Evolutionary conservation across 164 flowering plant genomes (phyloP).

Genomic region (Tetracentron sinense): DNA sequence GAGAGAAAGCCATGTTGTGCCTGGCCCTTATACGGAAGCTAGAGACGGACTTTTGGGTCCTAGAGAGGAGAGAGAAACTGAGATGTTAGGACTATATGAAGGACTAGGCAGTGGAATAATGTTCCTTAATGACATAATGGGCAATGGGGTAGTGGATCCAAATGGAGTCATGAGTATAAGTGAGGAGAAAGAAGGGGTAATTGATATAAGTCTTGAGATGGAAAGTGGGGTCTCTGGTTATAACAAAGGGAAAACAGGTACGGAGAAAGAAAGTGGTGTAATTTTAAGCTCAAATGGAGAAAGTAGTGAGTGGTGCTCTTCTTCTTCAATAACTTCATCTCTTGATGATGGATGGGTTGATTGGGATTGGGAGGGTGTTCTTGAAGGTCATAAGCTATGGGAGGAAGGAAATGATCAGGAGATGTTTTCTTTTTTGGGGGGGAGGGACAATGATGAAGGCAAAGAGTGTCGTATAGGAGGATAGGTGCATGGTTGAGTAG

Average conservation of each 20-base stretch:
- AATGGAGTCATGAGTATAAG: not conserved
- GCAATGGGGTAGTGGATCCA: slow-evolving; percentile 7
- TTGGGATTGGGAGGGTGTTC: slow-evolving; percentile 27
- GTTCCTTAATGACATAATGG: slow-evolving; percentile 13
- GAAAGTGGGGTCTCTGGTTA: slow-evolving; percentile 12
- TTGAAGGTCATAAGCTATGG: slow-evolving; percentile 12
- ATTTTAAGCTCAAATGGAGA: slow-evolving; percentile 9
- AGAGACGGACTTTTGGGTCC: not conserved
- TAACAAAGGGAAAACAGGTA: not conserved
- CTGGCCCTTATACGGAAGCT: slow-evolving; percentile 1
- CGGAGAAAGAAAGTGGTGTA: not conserved
- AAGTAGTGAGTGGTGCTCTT: slow-evolving; percentile 13
- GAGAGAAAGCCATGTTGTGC: slow-evolving; percentile 2
- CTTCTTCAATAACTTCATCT: slow-evolving; percentile 9
- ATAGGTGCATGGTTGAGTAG: too few relatives aligned
- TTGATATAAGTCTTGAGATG: slow-evolving; percentile 2
- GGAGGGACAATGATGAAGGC: slow-evolving; percentile 10
- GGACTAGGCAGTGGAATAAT: slow-evolving; percentile 20
- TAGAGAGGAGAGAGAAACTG: slow-evolving; percentile 15
- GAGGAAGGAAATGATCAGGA: slow-evolving; percentile 24
- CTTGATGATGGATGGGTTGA: slow-evolving; percentile 24
- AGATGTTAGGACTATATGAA: slow-evolving; percentile 21
- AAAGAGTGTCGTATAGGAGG: too few relatives aligned
- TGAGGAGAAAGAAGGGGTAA: slow-evolving; percentile 13
- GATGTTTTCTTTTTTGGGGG: slow-evolving; percentile 41